Base-by-base conservation (phyloP, 2,329 filamentous ascomycete genomes). In the Didymella exigua region DNA sequence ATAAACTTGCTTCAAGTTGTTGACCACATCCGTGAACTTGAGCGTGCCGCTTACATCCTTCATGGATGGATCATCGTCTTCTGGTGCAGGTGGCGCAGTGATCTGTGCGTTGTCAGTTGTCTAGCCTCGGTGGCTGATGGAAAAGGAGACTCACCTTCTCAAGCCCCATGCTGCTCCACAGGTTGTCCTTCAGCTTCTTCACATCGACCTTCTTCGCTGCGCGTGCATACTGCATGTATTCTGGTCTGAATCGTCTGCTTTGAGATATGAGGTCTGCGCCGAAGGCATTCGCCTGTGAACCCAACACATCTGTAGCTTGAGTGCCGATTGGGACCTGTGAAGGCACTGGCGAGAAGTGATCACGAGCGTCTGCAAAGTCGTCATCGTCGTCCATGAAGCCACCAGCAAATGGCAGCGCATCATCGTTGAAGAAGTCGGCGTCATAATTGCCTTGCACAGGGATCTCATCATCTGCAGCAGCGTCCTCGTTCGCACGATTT, bases 371-470 rank as follows among this genome's bases (percentile, higher is more conserved):
- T 4, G 89, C 89, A 74, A 95, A 95, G 56, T 82, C 79, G 47
- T 89, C 88, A 54, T 83, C 81, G 45, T 89, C 87, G 36, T 88
- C 87, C 24, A 82, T 81, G 16, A 84, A 81, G 4, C 81, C 86
- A 10, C 84, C 87, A 1, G 84, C 80, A 66, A 91, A 84, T 1
- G 88, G 87, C 60, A 93, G 79, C 1, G 84, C 88, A 65, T 93
- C 90, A 68, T 98, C 95, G 67, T 95, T 89, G 80, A 98, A 99
- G 83, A 98, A 99, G 75, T 98, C 90, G 55, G 95, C 93, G 73
- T 98, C 92, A 75, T 98, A 99, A 70, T 96, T 88, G 57, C 93
- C 93, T 64, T 86, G 81, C 2, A 83, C 74, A 1, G 77, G 82
- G 3, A 80, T 83, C 38, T 86, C 86, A 21, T 88, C 87, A 45